These are phyloP conservation scores for Termitomyces sp. DNA, from an alignment of 768 basidiomycete species.

Conservation along the genomic window DNA sequence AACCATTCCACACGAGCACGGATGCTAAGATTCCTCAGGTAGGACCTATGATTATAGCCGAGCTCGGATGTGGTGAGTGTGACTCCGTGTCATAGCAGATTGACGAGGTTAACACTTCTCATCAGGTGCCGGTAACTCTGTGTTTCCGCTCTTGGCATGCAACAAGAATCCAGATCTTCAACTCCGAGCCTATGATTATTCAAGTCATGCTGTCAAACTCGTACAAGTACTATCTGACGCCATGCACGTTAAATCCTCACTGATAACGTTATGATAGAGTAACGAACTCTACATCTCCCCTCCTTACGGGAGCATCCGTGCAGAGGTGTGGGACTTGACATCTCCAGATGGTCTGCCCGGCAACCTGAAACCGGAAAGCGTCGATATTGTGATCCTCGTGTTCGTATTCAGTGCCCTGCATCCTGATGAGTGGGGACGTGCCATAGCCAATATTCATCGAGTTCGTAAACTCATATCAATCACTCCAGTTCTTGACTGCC, in stretches of 20 bases:
- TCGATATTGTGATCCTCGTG: constrained; percentile 88
- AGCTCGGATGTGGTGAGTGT: constrained; percentile 83
- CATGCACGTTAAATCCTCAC: neutral
- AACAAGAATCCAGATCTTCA: constrained; percentile 77
- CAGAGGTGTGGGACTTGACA: constrained; percentile 90
- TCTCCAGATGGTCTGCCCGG: constrained; percentile 55
- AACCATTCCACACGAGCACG: neutral
- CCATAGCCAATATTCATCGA: constrained; percentile 73
- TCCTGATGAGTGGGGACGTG: constrained; percentile 85
- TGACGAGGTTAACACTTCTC: neutral
- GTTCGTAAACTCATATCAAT: constrained; percentile 32
- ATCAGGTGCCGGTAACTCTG: constrained; percentile 88
- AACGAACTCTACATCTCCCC: constrained; percentile 68
- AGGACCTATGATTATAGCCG: constrained; percentile 70
- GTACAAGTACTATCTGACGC: constrained; percentile 57
- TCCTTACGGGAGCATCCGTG: constrained; percentile 64
- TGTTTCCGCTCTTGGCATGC: constrained; percentile 80
- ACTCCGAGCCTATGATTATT: constrained; percentile 88
- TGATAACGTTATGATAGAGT: constrained; percentile 35
- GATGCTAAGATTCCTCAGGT: constrained; percentile 43
- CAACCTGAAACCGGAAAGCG: constrained; percentile 57
- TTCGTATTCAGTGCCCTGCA: constrained; percentile 94
- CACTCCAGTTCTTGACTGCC: neutral
- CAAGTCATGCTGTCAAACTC: constrained; percentile 80
- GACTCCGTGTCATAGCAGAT: neutral